Conservation (phyloP, 371 early-diverging fungal species). For the Dinochytrium kinnereticum region DNA sequence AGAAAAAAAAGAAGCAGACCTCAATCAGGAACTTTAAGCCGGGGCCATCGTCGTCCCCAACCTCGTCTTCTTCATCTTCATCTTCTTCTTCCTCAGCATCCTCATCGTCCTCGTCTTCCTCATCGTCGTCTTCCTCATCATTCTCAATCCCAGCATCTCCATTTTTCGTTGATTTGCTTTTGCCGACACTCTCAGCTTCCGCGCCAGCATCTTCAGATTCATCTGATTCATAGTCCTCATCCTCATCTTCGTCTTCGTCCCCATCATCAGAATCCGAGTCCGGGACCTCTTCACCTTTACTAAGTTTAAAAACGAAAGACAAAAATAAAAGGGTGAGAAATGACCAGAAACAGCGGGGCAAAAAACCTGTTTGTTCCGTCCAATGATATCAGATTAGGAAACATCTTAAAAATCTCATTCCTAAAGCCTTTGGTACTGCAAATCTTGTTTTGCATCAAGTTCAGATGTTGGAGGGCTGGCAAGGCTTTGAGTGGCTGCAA, state of each 20-base stretch:
- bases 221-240: constrained; percentile 4
- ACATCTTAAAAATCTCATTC: background rate
- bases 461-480: background rate
- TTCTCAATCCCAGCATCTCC: background rate
- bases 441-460: constrained; percentile 12
- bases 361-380: background rate
- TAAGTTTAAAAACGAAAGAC: no score
- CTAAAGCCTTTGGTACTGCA: background rate
- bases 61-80: constrained; percentile 14
- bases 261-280: background rate
- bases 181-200: background rate
- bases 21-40: constrained; percentile 9
- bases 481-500: background rate
- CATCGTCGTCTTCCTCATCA: background rate
- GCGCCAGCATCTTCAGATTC: background rate
- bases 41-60: constrained; percentile 8
- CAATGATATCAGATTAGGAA: background rate
- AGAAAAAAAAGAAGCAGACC: background rate
- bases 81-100: constrained; percentile 9
- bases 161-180: background rate
- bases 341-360: no score
- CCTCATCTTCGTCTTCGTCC: constrained; percentile 10
- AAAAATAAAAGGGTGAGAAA: no score
- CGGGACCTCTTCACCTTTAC: background rate
- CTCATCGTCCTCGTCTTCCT: constrained; percentile 2